These are phyloP conservation scores for Penicillium daleae DNA, from an alignment of 495 filamentous ascomycete species.

Conservation along the genomic window DNA sequence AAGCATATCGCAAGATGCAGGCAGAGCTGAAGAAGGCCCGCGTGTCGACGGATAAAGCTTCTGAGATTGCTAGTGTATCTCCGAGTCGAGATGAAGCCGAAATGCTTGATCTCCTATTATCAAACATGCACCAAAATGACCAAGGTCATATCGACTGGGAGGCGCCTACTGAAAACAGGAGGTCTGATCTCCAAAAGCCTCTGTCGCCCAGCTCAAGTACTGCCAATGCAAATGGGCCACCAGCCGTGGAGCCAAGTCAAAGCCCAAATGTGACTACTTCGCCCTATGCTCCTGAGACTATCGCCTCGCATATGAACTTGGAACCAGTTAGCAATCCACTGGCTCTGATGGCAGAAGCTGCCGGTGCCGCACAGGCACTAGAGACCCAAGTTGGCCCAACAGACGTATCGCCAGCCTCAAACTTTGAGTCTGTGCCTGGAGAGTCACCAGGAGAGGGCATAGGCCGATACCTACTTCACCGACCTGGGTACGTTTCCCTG, in stretches of 20 bases:
- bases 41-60: neutral
- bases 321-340: conserved; percentile 35
- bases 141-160: neutral
- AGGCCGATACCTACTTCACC: conserved; percentile 17
- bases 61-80: neutral
- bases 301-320: conserved; percentile 1
- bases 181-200: neutral
- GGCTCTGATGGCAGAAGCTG: conserved; percentile 30
- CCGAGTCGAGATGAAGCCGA: neutral
- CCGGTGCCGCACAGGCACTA: conserved; percentile 24
- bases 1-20: conserved; percentile 31
- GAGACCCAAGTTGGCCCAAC: conserved; percentile 5
- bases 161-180: neutral
- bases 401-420: neutral
- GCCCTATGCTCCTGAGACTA: neutral
- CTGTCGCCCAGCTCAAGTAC: neutral
- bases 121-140: neutral
- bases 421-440: neutral
- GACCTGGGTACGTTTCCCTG: conserved; percentile 27
- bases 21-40: conserved; percentile 25
- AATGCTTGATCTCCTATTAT: neutral
- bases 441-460: neutral
- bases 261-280: neutral
- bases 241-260: neutral
- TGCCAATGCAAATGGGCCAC: neutral